Evolutionary conservation across 2,329 filamentous ascomycete species (phyloP), one percentile per base, ranked within the genome.

Genomic region (Cladosporium sp.): DNA sequence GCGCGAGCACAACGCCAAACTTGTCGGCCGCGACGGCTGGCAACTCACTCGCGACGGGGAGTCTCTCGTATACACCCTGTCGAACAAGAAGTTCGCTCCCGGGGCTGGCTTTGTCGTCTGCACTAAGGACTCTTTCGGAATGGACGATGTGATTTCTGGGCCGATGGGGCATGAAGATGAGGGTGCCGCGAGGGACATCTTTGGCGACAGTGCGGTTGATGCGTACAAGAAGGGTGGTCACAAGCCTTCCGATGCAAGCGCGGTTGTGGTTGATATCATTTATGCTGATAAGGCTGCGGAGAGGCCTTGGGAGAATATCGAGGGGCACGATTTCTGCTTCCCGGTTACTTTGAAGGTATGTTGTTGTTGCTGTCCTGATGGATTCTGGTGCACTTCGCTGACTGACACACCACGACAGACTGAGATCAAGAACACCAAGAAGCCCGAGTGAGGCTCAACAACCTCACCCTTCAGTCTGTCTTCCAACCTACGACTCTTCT

Each of bases 1-100:
- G n/a, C 25, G 19, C n/a, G 45, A 48, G 36, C n/a, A 22, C 36
- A 35, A 48, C 25, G 45, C 45, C 45, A 40, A 40, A 22, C 36
- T 48, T 25, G 29, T 40, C 11, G 45, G 25, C 27, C 9, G 19
- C 3, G 22, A 48, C 11, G 36, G 45, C 27, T 48, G 27, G 45
- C 27, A 27, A 5, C 45, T 48, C 18, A 16, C 33, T 1, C 25
- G 45, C 7, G 45, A 48, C 27, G n/a, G 13, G 7, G 18, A 39
- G 25, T 25, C 36, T 12, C 11, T 7, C 18, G 25, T 25, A 15
- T 48, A 48, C 27, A 19, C 18, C 13, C n/a, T 48, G 13, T 16
- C 19, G 6, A 30, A 30, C 45, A 40, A 16, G 25, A 35, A 48
- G 18, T 7, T 35, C 13, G 7, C 32, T 35, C 25, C 27, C 13